Conservation (phyloP, 192 early-diverging fungal species). For the Dispira simplex region DNA sequence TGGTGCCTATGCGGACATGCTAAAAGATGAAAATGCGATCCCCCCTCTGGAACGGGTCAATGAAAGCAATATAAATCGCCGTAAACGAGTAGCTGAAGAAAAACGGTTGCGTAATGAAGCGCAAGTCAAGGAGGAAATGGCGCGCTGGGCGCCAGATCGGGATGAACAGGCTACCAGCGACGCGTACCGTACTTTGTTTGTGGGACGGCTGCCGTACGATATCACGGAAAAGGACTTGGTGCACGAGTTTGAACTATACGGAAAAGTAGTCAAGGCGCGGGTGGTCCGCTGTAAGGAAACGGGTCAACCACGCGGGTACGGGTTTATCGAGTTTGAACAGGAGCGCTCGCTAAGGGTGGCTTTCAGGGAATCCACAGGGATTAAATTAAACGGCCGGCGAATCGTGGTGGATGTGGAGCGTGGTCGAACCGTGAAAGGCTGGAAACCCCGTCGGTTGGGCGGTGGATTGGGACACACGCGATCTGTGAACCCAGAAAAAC, state of each 20-base stretch:
- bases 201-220: constrained; percentile 57
- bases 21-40: constrained; percentile 44
- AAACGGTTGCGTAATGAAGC: not conserved
- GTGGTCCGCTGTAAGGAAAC: constrained; percentile 34
- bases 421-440: constrained; percentile 75
- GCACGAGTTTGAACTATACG: constrained; percentile 60
- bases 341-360: constrained; percentile 47
- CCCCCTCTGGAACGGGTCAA: constrained; percentile 54
- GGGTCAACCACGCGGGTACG: constrained; percentile 64
- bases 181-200: constrained; percentile 71
- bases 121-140: not conserved
- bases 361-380: constrained; percentile 50
- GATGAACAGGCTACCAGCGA: constrained; percentile 49
- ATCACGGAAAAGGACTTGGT: constrained; percentile 57
- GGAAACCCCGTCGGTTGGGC: constrained; percentile 69
- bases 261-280: constrained; percentile 52
- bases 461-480: not conserved
- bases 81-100: not conserved
- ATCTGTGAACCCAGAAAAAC: not conserved
- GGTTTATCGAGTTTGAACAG: constrained; percentile 75
- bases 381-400: constrained; percentile 57
- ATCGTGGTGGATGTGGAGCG: constrained; percentile 78
- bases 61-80: constrained; percentile 31
- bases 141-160: not conserved
- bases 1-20: constrained; percentile 33